phyloP scores from a whole-genome alignment of 768 basidiomycete genomes.

The Trametopsis cervina region DNA sequence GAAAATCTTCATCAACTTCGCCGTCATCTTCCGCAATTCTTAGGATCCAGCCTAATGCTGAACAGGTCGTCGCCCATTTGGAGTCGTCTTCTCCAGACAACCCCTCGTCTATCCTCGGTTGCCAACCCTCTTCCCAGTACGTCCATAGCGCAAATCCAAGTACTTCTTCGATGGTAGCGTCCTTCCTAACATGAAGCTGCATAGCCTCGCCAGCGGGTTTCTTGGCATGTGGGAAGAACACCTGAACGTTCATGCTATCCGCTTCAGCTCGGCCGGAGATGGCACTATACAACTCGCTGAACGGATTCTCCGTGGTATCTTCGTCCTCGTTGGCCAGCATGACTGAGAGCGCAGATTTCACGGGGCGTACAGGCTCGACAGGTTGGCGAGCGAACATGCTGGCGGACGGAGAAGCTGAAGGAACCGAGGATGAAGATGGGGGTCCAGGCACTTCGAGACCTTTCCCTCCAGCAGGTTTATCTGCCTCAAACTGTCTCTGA shows the following conservation, averaged over 20 bases:
- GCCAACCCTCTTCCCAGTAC: slow-evolving; percentile 88
- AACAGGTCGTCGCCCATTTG: slow-evolving; percentile 49
- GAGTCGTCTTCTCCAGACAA: slow-evolving; percentile 54
- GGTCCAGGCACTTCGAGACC: neutral
- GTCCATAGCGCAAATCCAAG: slow-evolving; percentile 88
- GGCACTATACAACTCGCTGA: slow-evolving; percentile 78
- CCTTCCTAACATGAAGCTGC: slow-evolving; percentile 71
- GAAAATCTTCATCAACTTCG: slow-evolving; percentile 98
- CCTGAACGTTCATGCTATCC: slow-evolving; percentile 56
- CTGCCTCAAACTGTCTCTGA: slow-evolving; percentile 1
- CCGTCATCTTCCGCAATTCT: slow-evolving; percentile 95
- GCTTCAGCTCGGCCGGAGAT: slow-evolving; percentile 68
- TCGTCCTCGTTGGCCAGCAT: slow-evolving; percentile 64
- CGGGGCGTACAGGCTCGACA: slow-evolving; percentile 35
- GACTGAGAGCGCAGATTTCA: slow-evolving; percentile 61
- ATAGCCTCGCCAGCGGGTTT: slow-evolving; percentile 57
- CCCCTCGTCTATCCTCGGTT: slow-evolving; percentile 69
- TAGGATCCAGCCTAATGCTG: slow-evolving; percentile 86
- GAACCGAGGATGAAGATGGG: slow-evolving; percentile 8
- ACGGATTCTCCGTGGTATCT: slow-evolving; percentile 67
- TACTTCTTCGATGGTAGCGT: slow-evolving; percentile 92
- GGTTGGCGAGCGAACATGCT: slow-evolving; percentile 45
- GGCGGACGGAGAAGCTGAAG: slow-evolving; percentile 14
- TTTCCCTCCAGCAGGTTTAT: neutral
- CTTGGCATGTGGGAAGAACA: slow-evolving; percentile 81